phyloP scores from a whole-genome alignment of 331 rosid genomes.

The Cydonia oblonga region DNA sequence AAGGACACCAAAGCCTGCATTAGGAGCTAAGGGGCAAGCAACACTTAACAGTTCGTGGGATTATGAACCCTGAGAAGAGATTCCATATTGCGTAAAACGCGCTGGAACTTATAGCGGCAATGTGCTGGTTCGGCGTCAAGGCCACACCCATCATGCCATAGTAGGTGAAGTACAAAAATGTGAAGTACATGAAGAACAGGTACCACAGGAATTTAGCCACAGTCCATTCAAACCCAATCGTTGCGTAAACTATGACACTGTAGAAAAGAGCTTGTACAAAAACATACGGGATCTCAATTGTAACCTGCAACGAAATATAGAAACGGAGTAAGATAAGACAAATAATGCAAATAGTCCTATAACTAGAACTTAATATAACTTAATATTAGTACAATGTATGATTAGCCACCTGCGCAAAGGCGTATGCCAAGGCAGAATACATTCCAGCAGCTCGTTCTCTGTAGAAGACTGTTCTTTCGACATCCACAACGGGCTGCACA shows the following conservation, averaged over 20 bases:
- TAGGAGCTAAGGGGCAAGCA: neutral
- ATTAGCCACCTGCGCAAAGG: conserved; percentile 42
- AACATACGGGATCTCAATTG: conserved; percentile 42
- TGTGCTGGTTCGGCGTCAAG: conserved; percentile 42
- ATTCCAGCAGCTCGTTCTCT: conserved; percentile 63
- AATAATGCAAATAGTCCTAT: neutral
- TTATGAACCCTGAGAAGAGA: conserved; percentile 43
- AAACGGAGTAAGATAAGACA: neutral
- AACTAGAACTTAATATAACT: neutral
- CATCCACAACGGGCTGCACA: conserved; percentile 41
- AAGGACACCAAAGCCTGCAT: neutral
- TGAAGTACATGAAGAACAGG: conserved; percentile 36
- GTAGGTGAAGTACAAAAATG: conserved; percentile 47
- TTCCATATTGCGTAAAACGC: conserved; percentile 42
- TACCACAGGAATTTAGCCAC: conserved; percentile 43
- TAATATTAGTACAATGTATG: neutral
- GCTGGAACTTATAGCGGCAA: conserved; percentile 37
- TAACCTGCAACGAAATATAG: conserved; percentile 21
- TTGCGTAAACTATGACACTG: conserved; percentile 39
- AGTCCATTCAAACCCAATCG: conserved; percentile 50
- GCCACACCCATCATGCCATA: conserved; percentile 61
- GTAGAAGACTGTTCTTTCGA: conserved; percentile 53
- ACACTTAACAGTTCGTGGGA: conserved; percentile 46
- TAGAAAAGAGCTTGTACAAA: conserved; percentile 25
- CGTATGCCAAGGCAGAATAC: conserved; percentile 55